phyloP scores from a whole-genome alignment of 1,139 yeast species.

The Yamadazyma spencermartinsiae region DNA sequence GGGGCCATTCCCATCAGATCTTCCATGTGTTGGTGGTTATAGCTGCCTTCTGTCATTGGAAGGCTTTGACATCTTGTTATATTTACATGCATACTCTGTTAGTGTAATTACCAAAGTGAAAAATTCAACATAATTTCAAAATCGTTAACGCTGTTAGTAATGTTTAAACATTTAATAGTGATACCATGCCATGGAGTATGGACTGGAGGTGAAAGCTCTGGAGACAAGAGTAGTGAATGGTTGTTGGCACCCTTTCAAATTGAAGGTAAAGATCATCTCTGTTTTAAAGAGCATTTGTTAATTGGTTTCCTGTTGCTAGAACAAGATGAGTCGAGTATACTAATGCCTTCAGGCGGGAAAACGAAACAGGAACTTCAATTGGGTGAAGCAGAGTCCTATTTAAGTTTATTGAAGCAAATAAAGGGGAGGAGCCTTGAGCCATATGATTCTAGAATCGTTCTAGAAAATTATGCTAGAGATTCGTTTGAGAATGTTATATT shows the following conservation, averaged over 20 bases:
- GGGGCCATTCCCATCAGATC: slow-evolving; percentile 87
- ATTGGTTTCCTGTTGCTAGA: slow-evolving; percentile 35
- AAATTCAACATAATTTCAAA: neutral
- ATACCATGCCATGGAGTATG: slow-evolving; percentile 74
- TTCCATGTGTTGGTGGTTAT: slow-evolving; percentile 80
- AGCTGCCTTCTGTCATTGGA: slow-evolving; percentile 78
- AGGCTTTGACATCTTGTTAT: slow-evolving; percentile 63
- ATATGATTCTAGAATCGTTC: slow-evolving; percentile 4
- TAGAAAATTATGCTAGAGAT: slow-evolving; percentile 77
- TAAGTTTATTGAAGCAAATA: slow-evolving; percentile 28
- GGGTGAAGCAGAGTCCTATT: slow-evolving; percentile 66
- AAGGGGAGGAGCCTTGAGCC: neutral
- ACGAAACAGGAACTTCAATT: slow-evolving; percentile 58
- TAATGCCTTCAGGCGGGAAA: slow-evolving; percentile 72
- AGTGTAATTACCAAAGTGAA: neutral
- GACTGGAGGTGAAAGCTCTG: slow-evolving; percentile 28
- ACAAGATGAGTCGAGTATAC: slow-evolving; percentile 27
- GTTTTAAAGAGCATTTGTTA: slow-evolving; percentile 64
- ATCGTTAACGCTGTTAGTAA: neutral
- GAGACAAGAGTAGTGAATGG: slow-evolving; percentile 53
- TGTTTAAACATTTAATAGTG: slow-evolving; percentile 38
- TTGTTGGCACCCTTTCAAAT: slow-evolving; percentile 61
- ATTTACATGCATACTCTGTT: slow-evolving; percentile 40
- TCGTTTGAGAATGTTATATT: slow-evolving; percentile 77
- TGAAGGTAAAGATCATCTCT: slow-evolving; percentile 66